Base-by-base conservation (phyloP, 108 stramenopile species). In the Skeletonema menzelii region DNA sequence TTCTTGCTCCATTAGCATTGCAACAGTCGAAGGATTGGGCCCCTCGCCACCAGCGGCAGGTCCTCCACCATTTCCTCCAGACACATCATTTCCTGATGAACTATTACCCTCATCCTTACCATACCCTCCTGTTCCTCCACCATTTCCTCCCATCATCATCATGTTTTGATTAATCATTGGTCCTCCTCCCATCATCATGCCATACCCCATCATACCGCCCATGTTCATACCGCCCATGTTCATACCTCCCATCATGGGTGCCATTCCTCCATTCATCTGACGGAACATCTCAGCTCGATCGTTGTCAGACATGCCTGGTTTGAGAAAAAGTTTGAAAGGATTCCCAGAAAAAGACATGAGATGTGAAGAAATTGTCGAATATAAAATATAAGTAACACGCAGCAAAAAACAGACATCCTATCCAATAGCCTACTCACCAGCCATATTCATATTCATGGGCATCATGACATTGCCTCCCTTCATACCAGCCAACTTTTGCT, bases 401-500 rank as follows among this genome's bases (percentile, higher is more conserved):
- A 20, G 3, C 49, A 22, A 20, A 22, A 5, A 20, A 53, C 49
- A 22, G 20, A 53, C 6, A 1, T 53, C 3, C 1, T n/a, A 32
- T 4, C 5, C 49, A 53, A 24, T 8, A 53, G 0, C 4, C 15
- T 42, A 53, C 49, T 53, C 22, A 53, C 49, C 49, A 22, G 49
- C 19, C 49, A 53, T 53, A 53, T 53, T 53, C 49, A 53, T 53
- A 53, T 53, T 53, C 49, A 53, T 53, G 6, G 49, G 49, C 20
- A 22, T 53, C 22, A 53, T 22, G 7, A 24, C 24, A 53, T 46
- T 46, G 19, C 5, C 58, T 4, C 59, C 58, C 13, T 34, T 62
- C 32, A 64, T 55, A 14, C 60, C 77, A 44, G 71, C 65, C 56
- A 76, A 44, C 75, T 78, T 70, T 56, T 65, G 65, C 57, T 79